Conservation (phyloP, 2,329 filamentous ascomycete species). For the Xylariales sp. region DNA sequence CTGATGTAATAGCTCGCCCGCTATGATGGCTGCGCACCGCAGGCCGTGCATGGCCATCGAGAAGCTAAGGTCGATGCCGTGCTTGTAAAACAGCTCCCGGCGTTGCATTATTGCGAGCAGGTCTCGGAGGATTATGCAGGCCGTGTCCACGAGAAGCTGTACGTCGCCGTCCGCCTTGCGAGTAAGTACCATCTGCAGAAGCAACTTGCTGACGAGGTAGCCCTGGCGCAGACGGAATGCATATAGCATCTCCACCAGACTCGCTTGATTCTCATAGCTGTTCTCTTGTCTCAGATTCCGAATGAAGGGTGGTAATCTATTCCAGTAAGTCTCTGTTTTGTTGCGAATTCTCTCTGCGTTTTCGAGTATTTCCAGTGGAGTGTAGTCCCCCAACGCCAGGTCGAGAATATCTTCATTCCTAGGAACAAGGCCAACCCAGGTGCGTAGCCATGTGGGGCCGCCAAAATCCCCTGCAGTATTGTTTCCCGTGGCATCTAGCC, state of each 20-base stretch:
- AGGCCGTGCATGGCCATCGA: conserved; percentile 26
- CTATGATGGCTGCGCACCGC: conserved; percentile 27
- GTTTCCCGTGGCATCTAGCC: conserved; percentile 22
- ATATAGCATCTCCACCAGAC: neutral
- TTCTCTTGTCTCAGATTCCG: conserved; percentile 11
- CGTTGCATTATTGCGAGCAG: conserved; percentile 24
- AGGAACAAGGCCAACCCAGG: conserved; percentile 17
- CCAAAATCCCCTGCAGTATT: conserved; percentile 16
- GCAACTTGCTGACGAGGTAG: conserved; percentile 15
- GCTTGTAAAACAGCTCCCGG: conserved; percentile 22
- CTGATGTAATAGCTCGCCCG: conserved; percentile 28
- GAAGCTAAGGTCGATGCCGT: too few species aligned
- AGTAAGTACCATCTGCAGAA: conserved; percentile 27
- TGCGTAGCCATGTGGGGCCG: conserved; percentile 18
- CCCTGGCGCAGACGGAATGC: conserved; percentile 1
- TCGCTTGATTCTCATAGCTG: neutral
- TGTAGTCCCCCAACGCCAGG: conserved; percentile 24
- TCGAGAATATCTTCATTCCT: conserved; percentile 28
- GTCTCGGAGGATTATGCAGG: conserved; percentile 23
- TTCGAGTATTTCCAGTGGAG: conserved; percentile 22
- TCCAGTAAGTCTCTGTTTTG: too few species aligned
- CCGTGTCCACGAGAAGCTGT: conserved; percentile 23
- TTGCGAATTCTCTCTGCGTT: conserved; percentile 18
- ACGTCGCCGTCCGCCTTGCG: conserved; percentile 26
- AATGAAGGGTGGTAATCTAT: conserved; percentile 20